Percentiles rank a stretch among this genome's conserved stretches.
These are phyloP conservation scores for Linum usitatissimum DNA, from an alignment of 345 rosid genomes.

Conservation along the genomic window DNA sequence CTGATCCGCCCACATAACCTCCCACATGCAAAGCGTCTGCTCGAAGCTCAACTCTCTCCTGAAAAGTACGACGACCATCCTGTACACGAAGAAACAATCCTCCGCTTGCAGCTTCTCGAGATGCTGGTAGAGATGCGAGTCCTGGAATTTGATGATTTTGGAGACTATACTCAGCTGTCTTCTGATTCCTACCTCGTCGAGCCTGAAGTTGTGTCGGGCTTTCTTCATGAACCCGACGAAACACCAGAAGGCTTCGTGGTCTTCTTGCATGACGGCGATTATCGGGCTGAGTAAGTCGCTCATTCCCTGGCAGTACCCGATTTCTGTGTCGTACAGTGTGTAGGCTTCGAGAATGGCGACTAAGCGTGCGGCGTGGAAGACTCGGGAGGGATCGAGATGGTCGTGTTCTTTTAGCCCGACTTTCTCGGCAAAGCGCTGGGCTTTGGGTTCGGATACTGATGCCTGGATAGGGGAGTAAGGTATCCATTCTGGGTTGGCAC, in stretches of 20 bases:
- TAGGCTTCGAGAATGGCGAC: constrained; percentile 96
- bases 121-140: constrained; percentile 78
- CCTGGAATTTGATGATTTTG: constrained; percentile 75
- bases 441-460: constrained; percentile 47
- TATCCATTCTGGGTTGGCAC: constrained; percentile 84
- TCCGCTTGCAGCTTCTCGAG: constrained; percentile 82
- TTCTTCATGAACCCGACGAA: constrained; percentile 91
- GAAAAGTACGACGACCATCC: constrained; percentile 94
- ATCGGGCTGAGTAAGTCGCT: constrained; percentile 93
- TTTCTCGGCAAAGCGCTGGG: constrained; percentile 55
- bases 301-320: constrained; percentile 99
- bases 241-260: constrained; percentile 95
- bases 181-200: constrained; percentile 84
- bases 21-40: constrained; percentile 85
- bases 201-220: constrained; percentile 89
- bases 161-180: constrained; percentile 79
- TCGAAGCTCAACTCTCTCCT: constrained; percentile 81
- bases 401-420: constrained; percentile 70
- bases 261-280: constrained; percentile 59
- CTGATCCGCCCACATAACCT: constrained; percentile 98
- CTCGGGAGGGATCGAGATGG: constrained; percentile 61
- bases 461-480: constrained; percentile 48
- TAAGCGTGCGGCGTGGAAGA: constrained; percentile 87
- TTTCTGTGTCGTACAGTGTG: constrained; percentile 76
- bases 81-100: constrained; percentile 93